phyloP scores from a whole-genome alignment of 305 asterid genomes.

The Fraxinus nigra region DNA sequence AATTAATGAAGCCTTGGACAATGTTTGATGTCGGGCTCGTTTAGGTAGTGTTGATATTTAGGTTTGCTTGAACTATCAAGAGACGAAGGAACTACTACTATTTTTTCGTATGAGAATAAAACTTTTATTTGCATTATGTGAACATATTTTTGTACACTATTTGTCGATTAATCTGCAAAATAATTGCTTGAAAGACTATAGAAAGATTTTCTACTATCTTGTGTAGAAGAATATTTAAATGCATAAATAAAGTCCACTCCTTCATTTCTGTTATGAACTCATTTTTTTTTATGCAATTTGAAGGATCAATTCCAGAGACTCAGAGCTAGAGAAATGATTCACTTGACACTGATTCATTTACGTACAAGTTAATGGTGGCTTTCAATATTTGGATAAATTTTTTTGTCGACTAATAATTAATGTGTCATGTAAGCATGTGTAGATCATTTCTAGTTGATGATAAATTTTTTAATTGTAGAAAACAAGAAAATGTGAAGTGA shows the following conservation, averaged over 20 bases:
- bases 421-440: background rate
- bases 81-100: background rate
- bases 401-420: background rate
- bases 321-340: background rate
- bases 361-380: background rate
- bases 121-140: background rate
- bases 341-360: background rate
- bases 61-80: background rate
- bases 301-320: background rate
- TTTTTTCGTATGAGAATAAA: background rate
- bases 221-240: background rate
- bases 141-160: background rate
- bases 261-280: background rate
- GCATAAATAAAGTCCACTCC: background rate
- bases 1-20: background rate
- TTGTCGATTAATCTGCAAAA: conserved; percentile 8
- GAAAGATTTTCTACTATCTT: background rate
- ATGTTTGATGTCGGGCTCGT: conserved; percentile 4
- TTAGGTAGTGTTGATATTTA: conserved; percentile 1
- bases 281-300: background rate
- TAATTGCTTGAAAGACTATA: background rate
- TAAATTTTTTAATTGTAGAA: background rate
- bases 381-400: background rate
- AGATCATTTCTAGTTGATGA: background rate
- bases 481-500: background rate